phyloP scores from a whole-genome alignment of 768 basidiomycete genomes.

The Mycena maculata region DNA sequence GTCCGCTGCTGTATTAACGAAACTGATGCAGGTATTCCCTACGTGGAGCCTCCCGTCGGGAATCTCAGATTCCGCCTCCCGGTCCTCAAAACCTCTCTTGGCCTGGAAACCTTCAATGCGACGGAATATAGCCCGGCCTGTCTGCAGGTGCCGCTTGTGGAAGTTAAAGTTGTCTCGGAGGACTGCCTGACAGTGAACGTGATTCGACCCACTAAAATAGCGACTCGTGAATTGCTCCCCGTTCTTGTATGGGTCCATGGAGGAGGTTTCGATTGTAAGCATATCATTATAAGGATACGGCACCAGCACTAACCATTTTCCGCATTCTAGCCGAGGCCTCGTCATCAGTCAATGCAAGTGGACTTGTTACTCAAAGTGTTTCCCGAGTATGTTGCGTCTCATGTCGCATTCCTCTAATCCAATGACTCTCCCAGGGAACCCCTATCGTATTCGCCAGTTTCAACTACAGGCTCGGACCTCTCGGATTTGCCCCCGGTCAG shows the following conservation, averaged over 20 bases:
- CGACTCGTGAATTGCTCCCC: neutral
- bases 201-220: constrained; percentile 47
- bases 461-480: constrained; percentile 55
- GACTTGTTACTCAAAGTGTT: constrained; percentile 22
- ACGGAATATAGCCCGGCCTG: neutral
- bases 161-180: too few species aligned
- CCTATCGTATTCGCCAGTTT: constrained; percentile 55
- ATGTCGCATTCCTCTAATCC: neutral
- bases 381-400: neutral
- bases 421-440: constrained; percentile 27
- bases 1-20: neutral
- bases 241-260: constrained; percentile 41
- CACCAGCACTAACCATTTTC: neutral
- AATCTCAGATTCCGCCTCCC: neutral
- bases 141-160: too few species aligned
- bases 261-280: constrained; percentile 44
- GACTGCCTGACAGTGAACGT: constrained; percentile 59
- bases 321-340: constrained; percentile 33
- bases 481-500: constrained; percentile 52
- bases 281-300: neutral
- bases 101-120: neutral
- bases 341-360: constrained; percentile 39
- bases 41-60: neutral
- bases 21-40: neutral
- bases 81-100: neutral